Conservation (phyloP, 2,329 filamentous ascomycete species). For the Fusarium gaditjirri region DNA sequence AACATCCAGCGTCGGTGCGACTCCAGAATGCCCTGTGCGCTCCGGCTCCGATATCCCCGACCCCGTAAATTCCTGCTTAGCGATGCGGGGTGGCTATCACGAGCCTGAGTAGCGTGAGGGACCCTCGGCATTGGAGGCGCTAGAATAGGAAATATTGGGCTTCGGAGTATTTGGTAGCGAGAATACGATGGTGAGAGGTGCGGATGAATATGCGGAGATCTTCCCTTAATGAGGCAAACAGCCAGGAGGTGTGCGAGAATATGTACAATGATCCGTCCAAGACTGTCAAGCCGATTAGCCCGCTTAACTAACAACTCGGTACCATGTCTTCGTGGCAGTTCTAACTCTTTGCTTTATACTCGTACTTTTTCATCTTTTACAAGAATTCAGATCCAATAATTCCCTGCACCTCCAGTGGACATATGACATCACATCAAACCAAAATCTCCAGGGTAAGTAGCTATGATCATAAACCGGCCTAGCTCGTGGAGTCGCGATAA, state of each 20-base stretch:
- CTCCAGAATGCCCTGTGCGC: background rate
- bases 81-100: slow-evolving; percentile 12
- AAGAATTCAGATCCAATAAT: rapidly evolving
- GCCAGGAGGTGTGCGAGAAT: too few species aligned
- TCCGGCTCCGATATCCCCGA: slow-evolving; percentile 26
- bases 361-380: rapidly evolving
- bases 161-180: background rate
- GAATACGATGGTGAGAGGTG: background rate
- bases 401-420: background rate
- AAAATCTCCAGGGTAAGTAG: background rate
- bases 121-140: slow-evolving; percentile 1
- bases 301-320: background rate
- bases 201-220: background rate
- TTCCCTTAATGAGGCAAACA: rapidly evolving
- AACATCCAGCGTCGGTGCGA: background rate
- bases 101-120: background rate
- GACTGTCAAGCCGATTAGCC: background rate
- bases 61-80: background rate
- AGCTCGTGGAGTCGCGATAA: rapidly evolving
- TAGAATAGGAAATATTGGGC: background rate
- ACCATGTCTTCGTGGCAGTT: rapidly evolving
- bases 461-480: background rate
- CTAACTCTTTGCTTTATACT: rapidly evolving
- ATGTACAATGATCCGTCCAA: rapidly evolving
- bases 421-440: rapidly evolving